Percentiles rank a stretch among this genome's conserved stretches.
Conservation (phyloP, 2,329 filamentous ascomycete species). For the Purpureocillium lavendulum region DNA sequence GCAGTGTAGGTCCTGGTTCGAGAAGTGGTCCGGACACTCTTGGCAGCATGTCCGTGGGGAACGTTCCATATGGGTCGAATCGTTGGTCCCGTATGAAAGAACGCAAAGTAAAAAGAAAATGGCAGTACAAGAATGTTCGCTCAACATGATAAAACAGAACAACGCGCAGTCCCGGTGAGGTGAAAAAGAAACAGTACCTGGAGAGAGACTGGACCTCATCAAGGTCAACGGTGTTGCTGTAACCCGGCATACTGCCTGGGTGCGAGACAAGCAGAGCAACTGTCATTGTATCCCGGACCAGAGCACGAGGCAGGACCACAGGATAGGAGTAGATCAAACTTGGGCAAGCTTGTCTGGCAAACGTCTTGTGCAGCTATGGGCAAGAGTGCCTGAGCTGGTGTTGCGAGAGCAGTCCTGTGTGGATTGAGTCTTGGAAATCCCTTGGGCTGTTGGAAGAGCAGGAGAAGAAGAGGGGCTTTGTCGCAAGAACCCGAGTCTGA, state of each 20-base stretch:
- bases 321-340: conserved; percentile 19
- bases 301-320: conserved; percentile 17
- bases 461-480: conserved; percentile 10
- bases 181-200: conserved; percentile 50
- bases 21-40: neutral
- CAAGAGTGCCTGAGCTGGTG: conserved; percentile 14
- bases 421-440: conserved; percentile 7
- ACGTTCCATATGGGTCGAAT: neutral
- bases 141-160: conserved; percentile 20
- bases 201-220: conserved; percentile 52
- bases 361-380: conserved; percentile 11
- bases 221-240: conserved; percentile 43
- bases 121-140: conserved; percentile 8
- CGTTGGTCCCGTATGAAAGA: neutral
- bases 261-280: conserved; percentile 37
- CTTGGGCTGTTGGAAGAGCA: conserved; percentile 11
- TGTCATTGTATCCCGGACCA: conserved; percentile 37
- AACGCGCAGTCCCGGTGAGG: conserved; percentile 32
- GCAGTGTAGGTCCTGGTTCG: neutral
- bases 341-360: conserved; percentile 13
- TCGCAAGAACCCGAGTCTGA: conserved; percentile 1
- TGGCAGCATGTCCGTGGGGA: neutral
- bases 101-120: conserved; percentile 11
- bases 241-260: conserved; percentile 44
- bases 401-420: conserved; percentile 16